These are phyloP conservation scores for Malus orientalis DNA, from an alignment of 306 rosid genomes.

Conservation along the genomic window DNA sequence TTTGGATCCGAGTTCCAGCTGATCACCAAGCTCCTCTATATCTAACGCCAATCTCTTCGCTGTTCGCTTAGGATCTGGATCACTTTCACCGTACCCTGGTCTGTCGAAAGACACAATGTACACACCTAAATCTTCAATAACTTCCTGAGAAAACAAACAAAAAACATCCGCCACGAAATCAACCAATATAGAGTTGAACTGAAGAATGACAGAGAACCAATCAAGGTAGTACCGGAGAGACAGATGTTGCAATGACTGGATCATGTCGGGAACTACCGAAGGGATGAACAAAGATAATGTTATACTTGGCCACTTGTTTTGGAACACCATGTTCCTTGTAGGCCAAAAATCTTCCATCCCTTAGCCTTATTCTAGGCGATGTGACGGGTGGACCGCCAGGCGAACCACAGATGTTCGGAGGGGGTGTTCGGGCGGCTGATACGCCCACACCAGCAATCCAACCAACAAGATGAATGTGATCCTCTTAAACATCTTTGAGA, in stretches of 20 bases:
- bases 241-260: not conserved
- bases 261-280: not conserved
- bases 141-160: not conserved
- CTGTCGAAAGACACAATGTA: slow-evolving; percentile 17
- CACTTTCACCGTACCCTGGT: slow-evolving; percentile 34
- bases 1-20: slow-evolving; percentile 19
- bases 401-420: slow-evolving; percentile 41
- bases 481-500: slow-evolving; percentile 10
- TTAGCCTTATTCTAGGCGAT: slow-evolving; percentile 42
- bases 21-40: slow-evolving; percentile 26
- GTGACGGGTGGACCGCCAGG: slow-evolving; percentile 43
- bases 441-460: slow-evolving; percentile 27
- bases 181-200: too few species aligned
- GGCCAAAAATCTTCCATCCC: slow-evolving; percentile 64
- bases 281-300: slow-evolving; percentile 42
- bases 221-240: slow-evolving; percentile 6
- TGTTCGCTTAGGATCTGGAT: slow-evolving; percentile 25
- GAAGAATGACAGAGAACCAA: too few species aligned
- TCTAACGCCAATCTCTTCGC: slow-evolving; percentile 28
- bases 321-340: slow-evolving; percentile 54
- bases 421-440: slow-evolving; percentile 23
- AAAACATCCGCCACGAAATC: not conserved
- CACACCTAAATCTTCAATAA: slow-evolving; percentile 8
- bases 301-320: slow-evolving; percentile 31
- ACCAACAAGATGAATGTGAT: slow-evolving; percentile 8